phyloP scores from a whole-genome alignment of 176 grass and related monocot genomes.

The Otatea glauca region DNA sequence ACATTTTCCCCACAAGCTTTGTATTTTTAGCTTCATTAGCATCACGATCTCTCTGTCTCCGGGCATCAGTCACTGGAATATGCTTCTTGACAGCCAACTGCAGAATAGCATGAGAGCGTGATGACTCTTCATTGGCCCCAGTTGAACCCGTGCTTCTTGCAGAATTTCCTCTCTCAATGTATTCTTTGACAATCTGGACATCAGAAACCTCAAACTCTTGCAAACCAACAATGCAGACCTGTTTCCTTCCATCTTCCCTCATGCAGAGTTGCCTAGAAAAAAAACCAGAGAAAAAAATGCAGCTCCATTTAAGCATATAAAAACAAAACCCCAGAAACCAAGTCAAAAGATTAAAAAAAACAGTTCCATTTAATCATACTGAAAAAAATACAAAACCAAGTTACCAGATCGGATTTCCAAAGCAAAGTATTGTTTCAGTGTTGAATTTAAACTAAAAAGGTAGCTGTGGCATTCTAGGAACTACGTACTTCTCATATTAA shows the following conservation, averaged over 20 bases:
- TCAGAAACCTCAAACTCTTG: constrained; percentile 94
- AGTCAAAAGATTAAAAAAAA: not conserved
- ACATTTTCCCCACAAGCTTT: constrained; percentile 77
- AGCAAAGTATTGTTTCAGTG: constrained; percentile 8
- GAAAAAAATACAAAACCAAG: not conserved
- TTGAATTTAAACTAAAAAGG: not conserved
- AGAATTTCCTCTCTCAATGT: constrained; percentile 87
- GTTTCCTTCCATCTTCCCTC: constrained; percentile 94
- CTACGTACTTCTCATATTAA: not conserved
- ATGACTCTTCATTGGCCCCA: constrained; percentile 91
- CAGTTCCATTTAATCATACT: constrained; percentile 13
- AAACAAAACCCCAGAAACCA: not conserved
- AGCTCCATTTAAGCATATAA: not conserved
- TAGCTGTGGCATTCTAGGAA: not conserved
- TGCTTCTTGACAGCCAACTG: constrained; percentile 90
- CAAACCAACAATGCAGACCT: constrained; percentile 88
- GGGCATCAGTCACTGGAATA: constrained; percentile 52
- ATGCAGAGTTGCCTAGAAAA: constrained; percentile 73
- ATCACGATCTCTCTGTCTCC: constrained; percentile 69
- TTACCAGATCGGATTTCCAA: not conserved
- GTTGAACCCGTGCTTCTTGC: constrained; percentile 85
- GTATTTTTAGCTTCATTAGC: constrained; percentile 74
- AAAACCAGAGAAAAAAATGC: not conserved
- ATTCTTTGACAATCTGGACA: constrained; percentile 90
- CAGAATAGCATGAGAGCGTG: constrained; percentile 86